These are phyloP conservation scores for Leishmania braziliensis DNA, from an alignment of 208 protist species.

Conservation along the genomic window DNA sequence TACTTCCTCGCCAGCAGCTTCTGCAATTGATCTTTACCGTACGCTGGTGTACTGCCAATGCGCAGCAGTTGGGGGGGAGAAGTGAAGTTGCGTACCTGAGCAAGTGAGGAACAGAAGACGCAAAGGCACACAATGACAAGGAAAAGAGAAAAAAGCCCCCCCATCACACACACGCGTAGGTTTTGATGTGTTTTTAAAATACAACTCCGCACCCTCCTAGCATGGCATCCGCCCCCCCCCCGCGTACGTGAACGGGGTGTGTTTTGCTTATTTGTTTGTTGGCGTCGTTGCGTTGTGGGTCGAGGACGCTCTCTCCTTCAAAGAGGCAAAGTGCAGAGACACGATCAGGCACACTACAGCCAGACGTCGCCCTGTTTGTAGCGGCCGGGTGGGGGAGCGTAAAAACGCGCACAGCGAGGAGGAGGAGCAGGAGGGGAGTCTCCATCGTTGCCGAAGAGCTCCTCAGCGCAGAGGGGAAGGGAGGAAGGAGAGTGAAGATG, in stretches of 20 bases:
- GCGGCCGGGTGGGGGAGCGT: too few species aligned
- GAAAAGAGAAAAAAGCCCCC: background rate
- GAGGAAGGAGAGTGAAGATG: background rate
- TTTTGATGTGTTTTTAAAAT: too few species aligned
- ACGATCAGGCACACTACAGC: background rate
- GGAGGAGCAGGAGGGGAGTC: background rate
- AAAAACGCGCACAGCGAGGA: background rate
- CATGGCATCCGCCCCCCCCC: too few species aligned
- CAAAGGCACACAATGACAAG: too few species aligned
- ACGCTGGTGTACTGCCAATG: background rate
- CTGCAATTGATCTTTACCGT: background rate
- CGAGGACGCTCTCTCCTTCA: too few species aligned
- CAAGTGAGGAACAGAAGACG: background rate
- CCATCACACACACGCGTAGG: background rate
- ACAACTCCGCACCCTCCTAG: too few species aligned
- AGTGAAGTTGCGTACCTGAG: background rate
- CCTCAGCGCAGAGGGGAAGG: background rate
- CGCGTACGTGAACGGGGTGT: background rate
- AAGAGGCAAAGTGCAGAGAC: background rate
- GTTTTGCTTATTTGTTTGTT: background rate
- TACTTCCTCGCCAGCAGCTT: background rate
- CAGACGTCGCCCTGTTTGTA: background rate
- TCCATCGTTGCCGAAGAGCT: background rate
- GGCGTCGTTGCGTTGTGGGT: background rate
- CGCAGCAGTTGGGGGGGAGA: too few species aligned